These are phyloP conservation scores for Funneliformis mosseae DNA, from an alignment of 192 early-diverging fungal genomes.

Conservation along the genomic window DNA sequence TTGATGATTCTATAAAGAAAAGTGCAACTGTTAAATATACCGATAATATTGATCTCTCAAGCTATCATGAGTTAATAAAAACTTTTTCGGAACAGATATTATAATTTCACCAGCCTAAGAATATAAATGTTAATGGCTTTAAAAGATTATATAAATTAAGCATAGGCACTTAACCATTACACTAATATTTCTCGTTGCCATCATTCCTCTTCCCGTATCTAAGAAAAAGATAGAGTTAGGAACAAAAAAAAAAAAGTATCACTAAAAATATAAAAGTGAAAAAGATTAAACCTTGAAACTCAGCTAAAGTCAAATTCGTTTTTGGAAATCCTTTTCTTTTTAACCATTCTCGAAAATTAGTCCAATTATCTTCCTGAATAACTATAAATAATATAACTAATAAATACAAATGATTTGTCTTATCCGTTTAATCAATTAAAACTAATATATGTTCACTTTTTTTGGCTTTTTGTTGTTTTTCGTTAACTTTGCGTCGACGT, in stretches of 20 bases:
- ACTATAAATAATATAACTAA: conserved; percentile 28
- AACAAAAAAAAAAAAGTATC: neutral
- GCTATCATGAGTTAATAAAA: conserved; percentile 49
- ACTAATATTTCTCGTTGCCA: conserved; percentile 58
- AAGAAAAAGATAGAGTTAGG: neutral
- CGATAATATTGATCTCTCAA: conserved; percentile 21
- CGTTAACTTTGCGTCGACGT: neutral
- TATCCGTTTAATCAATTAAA: neutral
- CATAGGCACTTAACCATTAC: conserved; percentile 25
- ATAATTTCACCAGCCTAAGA: conserved; percentile 55
- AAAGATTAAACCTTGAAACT: conserved; percentile 48
- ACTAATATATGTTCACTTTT: neutral
- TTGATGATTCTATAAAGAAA: neutral
- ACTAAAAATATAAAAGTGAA: neutral
- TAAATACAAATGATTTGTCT: neutral
- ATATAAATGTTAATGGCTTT: neutral
- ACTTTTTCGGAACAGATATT: conserved; percentile 51
- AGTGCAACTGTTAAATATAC: conserved; percentile 40
- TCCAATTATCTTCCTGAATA: conserved; percentile 51
- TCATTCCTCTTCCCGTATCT: conserved; percentile 64
- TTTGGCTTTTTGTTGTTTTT: neutral
- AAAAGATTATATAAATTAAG: neutral
- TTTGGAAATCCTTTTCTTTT: conserved; percentile 48
- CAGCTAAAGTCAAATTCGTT: conserved; percentile 56
- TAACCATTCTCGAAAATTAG: conserved; percentile 54